Evolutionary conservation across 2,329 filamentous ascomycete species (phyloP), one percentile per base, ranked within the genome.

Genomic region (Scolecobasidium constrictum): DNA sequence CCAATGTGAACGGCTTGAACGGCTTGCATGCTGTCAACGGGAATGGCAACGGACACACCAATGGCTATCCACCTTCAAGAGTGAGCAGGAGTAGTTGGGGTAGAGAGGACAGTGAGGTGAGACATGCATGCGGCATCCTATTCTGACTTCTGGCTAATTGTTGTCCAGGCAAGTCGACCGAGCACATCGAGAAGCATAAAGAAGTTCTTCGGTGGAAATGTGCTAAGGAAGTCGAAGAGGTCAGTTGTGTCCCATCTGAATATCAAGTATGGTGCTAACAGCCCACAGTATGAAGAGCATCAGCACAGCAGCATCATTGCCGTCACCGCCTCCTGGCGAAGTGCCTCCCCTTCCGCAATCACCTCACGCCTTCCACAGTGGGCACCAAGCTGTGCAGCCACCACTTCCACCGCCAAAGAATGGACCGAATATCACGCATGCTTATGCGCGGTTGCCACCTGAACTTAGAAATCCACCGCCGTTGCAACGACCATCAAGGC

Each of bases 171-270:
- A 9, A 34, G 23, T 19, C 33, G 37, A 45, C 33, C 42, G 5
- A 11, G 28, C n/a, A 35, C 44, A 21, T 16, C 21, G n/a, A 33
- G 36, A 11, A 22, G 42, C 4, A 15, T 46, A n/a, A 44, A 38
- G 18, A 45, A 38, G 22, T 45, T 40, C 20, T 46, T 46, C 34
- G 40, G 39, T 15, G 19, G 28, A 21, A 43, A 38, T 12, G 35
- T 15, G 21, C 33, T 45, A 23, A 19, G 42, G 12, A 46, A 46
- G 21, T 38, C 44, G 22, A 46, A 45, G 41, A 46, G 44, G 44
- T 46, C 15, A 4, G 33, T 33, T n/a, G 18, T 9, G 7, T 17
- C 11, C n/a, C 26, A 31, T 31, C 18, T 26, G n/a, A 28, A 17
- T 16, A 16, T 1, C n/a, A 6, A 1, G n/a, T n/a, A 5, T 12